Percentiles rank a stretch among this genome's conserved stretches.
These are phyloP conservation scores for Kodamaea alishanica DNA, from an alignment of 1,139 yeast species.

Conservation along the genomic window DNA sequence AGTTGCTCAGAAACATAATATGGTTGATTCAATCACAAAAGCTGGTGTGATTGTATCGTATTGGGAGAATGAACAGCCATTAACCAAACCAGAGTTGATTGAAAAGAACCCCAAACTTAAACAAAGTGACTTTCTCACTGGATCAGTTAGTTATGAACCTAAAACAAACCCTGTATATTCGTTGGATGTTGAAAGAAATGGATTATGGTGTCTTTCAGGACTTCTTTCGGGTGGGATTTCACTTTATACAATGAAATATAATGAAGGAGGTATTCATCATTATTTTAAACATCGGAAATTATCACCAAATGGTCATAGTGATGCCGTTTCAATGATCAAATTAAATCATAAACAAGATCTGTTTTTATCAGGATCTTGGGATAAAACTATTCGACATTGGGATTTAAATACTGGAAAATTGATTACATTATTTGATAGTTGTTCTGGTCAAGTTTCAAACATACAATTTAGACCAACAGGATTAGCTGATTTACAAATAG, in stretches of 20 bases:
- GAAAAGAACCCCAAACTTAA: conserved; percentile 42
- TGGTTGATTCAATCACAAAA: conserved; percentile 78
- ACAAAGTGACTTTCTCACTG: conserved; percentile 39
- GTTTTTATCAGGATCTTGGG: conserved; percentile 89
- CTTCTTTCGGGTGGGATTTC: conserved; percentile 82
- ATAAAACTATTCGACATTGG: conserved; percentile 74
- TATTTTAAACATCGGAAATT: conserved; percentile 43
- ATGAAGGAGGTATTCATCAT: conserved; percentile 79
- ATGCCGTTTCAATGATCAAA: conserved; percentile 69
- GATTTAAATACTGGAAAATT: conserved; percentile 74
- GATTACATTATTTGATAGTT: conserved; percentile 44
- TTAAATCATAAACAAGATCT: conserved; percentile 58
- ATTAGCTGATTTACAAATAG: conserved; percentile 35
- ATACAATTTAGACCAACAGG: conserved; percentile 77
- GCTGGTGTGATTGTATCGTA: conserved; percentile 82
- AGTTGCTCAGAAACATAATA: conserved; percentile 84
- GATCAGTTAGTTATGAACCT: conserved; percentile 56
- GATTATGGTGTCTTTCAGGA: conserved; percentile 84
- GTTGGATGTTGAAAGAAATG: conserved; percentile 76
- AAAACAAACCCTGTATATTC: conserved; percentile 81
- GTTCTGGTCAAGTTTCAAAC: conserved; percentile 76
- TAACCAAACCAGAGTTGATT: conserved; percentile 40
- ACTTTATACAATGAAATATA: conserved; percentile 74
- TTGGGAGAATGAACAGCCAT: conserved; percentile 96
- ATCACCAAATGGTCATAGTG: conserved; percentile 49